Base-by-base conservation (phyloP, 2,329 filamentous ascomycete species). In the Moelleriella libera region DNA sequence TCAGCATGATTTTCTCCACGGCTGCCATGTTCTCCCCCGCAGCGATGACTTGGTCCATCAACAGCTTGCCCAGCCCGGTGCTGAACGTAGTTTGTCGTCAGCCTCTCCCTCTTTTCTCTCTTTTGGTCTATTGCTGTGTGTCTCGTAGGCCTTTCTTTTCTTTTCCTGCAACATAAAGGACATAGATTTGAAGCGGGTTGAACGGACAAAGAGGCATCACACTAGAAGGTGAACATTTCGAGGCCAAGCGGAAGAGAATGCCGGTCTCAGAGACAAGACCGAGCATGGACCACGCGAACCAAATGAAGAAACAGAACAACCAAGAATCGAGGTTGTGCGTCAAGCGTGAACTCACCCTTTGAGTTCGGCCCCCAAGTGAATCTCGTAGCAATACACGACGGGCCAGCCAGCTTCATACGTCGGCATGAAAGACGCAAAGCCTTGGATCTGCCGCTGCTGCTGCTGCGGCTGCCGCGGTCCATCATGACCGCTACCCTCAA, bases 361-460 rank as follows among this genome's bases (percentile, higher is more conserved):
- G 5, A 84, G 59, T 1, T 68, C 63, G 1, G 70, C 63, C 39
- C 68, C 63, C 3, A 89, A 71, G 57, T 90, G 85, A 37, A 90
- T 78, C 63, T 90, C 85, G 60, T 88, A 90, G 60, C 85, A 82
- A 61, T 88, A 90, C 21, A 88, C 59, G 2, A 88, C 83, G 0
- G 79, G 69, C 49, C 77, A 65, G 1, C 72, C 71, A 51, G 81
- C 77, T 57, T 87, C 83, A 55, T 76, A 76, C 2, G 80, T 83
- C n/a, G 83, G 74, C 80, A 85, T 82, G 56, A 85, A 68, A n/a
- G 80, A 84, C 1, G 74, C 69, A 55, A 85, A 83, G 5, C 70
- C 79, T 14, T 63, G 59, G 7, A 82, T 52, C 9, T 29, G 41
- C 30, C 42, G 50, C 9, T 55, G 47, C 5, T 49, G 50, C 51